These are phyloP conservation scores for Zasmidium citrigriseum DNA, from an alignment of 2,329 filamentous ascomycete species.

Conservation along the genomic window DNA sequence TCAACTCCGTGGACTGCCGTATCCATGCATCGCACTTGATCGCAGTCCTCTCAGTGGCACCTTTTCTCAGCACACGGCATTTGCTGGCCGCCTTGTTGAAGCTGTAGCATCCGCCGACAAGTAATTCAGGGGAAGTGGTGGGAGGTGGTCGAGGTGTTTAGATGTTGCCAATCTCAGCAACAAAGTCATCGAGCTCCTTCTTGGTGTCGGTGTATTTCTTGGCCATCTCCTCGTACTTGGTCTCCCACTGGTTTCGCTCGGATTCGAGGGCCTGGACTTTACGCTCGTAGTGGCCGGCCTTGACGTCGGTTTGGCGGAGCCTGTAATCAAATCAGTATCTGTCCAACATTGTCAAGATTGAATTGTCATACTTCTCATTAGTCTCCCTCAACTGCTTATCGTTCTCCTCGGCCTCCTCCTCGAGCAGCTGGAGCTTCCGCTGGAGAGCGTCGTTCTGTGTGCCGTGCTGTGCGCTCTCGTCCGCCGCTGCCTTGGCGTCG, in stretches of 20 bases:
- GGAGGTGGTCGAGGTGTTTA: conserved; percentile 48
- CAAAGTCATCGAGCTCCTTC: conserved; percentile 90
- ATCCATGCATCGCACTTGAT: neutral
- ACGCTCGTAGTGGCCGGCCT: conserved; percentile 98
- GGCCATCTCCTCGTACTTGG: conserved; percentile 96
- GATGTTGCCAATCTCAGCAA: conserved; percentile 89
- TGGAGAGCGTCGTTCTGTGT: conserved; percentile 90
- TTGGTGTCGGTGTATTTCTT: conserved; percentile 82
- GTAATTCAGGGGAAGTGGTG: neutral
- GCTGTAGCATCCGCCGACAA: neutral
- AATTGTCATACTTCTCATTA: conserved; percentile 85
- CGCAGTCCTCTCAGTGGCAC: too few relatives aligned
- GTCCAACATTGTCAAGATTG: neutral
- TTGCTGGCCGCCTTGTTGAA: neutral
- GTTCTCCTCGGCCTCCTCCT: conserved; percentile 96
- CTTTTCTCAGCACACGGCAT: neutral
- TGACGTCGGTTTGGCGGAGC: conserved; percentile 98
- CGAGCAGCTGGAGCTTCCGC: conserved; percentile 89
- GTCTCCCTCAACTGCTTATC: conserved; percentile 96
- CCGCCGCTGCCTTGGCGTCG: conserved; percentile 83
- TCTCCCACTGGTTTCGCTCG: conserved; percentile 90
- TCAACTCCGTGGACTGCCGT: neutral
- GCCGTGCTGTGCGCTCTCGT: conserved; percentile 78
- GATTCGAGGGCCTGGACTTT: conserved; percentile 96
- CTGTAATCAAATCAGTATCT: conserved; percentile 50